Evolutionary conservation across 768 basidiomycete species (phyloP).

Genomic region (Tulasnella calospora): DNA sequence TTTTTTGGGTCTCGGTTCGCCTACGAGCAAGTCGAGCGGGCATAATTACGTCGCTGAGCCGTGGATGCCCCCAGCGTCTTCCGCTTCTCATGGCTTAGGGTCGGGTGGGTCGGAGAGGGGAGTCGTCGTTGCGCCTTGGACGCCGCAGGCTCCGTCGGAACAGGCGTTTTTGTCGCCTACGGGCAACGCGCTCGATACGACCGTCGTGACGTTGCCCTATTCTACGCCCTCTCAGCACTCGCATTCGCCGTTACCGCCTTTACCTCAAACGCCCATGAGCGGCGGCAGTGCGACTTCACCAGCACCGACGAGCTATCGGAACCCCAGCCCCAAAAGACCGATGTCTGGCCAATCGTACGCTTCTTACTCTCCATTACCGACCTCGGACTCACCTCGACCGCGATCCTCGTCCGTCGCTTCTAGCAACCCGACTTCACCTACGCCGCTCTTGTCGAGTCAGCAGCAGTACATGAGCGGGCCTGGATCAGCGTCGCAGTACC

Average conservation of each 20-base stretch:
- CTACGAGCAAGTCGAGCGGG: background rate
- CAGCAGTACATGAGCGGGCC: background rate
- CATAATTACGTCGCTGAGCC: slow-evolving; percentile 21
- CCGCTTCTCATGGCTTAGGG: background rate
- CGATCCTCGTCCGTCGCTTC: background rate
- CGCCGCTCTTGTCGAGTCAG: background rate
- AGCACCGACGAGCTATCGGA: background rate
- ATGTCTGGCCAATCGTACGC: background rate
- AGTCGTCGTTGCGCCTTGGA: slow-evolving; percentile 8
- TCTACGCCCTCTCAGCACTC: background rate
- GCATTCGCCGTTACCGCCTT: background rate
- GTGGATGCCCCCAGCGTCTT: background rate
- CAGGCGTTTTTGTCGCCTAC: slow-evolving; percentile 22
- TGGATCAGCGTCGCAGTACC: background rate
- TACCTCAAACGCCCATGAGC: background rate
- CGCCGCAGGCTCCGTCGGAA: background rate
- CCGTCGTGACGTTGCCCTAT: background rate
- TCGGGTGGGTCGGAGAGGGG: background rate
- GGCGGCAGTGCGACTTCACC: background rate
- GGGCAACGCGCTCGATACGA: background rate
- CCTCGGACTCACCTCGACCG: background rate
- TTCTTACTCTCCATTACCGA: background rate
- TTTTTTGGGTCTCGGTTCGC: background rate
- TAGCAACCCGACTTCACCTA: background rate
- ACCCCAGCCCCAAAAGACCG: background rate